Conservation (phyloP, 192 early-diverging fungal genomes). For the Allomyces javanicus region DNA sequence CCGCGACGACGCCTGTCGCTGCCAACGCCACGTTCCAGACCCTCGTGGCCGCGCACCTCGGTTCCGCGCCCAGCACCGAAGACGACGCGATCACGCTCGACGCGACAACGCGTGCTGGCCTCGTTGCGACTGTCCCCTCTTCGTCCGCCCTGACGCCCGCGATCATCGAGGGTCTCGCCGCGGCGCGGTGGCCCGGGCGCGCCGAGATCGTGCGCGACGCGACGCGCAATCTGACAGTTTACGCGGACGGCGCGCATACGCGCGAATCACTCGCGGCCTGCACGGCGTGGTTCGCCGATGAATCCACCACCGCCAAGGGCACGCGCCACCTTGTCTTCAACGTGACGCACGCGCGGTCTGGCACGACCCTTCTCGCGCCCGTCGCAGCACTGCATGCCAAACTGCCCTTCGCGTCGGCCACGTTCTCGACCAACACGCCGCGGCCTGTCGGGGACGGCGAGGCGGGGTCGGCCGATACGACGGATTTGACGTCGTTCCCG, state of each 20-base stretch:
- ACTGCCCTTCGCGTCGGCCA: neutral
- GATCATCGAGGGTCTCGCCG: slow-evolving; percentile 40
- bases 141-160: slow-evolving; percentile 14
- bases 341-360: neutral
- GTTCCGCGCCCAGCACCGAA: neutral
- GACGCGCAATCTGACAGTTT: slow-evolving; percentile 40
- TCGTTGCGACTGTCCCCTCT: too few relatives aligned
- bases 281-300: slow-evolving; percentile 27
- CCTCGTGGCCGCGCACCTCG: neutral
- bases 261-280: slow-evolving; percentile 57
- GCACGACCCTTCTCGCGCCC: neutral
- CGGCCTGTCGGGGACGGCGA: slow-evolving; percentile 1
- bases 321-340: neutral
- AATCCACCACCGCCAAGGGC: neutral
- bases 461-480: slow-evolving; percentile 24
- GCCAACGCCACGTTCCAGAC: slow-evolving; percentile 7
- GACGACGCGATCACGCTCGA: too few relatives aligned
- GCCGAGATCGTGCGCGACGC: slow-evolving; percentile 43
- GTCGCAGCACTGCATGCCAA: neutral
- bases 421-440: neutral
- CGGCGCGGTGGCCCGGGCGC: slow-evolving; percentile 73
- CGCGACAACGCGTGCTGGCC: too few relatives aligned
- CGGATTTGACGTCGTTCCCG: slow-evolving; percentile 42
- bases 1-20: slow-evolving; percentile 8
- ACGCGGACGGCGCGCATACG: slow-evolving; percentile 91